These are phyloP conservation scores for Sporothrix pallida DNA, from an alignment of 2,329 filamentous ascomycete species.

Conservation along the genomic window DNA sequence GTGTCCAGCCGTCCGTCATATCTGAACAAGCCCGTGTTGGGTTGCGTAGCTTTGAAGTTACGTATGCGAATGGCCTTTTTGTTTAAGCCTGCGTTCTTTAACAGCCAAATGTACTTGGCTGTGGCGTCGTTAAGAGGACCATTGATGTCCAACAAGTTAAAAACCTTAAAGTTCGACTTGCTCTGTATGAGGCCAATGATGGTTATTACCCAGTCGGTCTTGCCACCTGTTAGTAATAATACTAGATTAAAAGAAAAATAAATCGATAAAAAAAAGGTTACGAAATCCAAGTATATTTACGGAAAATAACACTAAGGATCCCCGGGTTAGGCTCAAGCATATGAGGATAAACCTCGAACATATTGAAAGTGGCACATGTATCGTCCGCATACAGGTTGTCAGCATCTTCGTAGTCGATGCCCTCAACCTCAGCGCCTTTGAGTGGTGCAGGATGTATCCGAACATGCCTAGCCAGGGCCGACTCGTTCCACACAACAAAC, in stretches of 20 bases:
- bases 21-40: too few species aligned
- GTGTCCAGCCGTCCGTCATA: too few species aligned
- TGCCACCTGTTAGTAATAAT: conserved; percentile 50
- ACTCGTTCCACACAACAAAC: conserved; percentile 26
- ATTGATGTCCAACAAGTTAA: conserved; percentile 57
- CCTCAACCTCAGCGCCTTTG: too few species aligned
- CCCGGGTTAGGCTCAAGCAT: conserved; percentile 34
- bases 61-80: conserved; percentile 39
- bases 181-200: conserved; percentile 47
- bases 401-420: too few species aligned
- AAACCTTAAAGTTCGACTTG: conserved; percentile 44
- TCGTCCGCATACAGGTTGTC: too few species aligned
- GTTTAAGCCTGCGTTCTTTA: conserved; percentile 46
- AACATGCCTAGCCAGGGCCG: conserved; percentile 42
- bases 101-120: conserved; percentile 49
- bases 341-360: conserved; percentile 40
- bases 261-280: too few species aligned
- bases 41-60: too few species aligned
- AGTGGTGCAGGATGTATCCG: conserved; percentile 54
- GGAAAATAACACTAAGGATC: conserved; percentile 35
- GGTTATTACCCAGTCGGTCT: conserved; percentile 55
- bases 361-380: too few species aligned
- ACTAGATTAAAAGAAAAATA: too few species aligned
- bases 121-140: conserved; percentile 55
- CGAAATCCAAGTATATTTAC: conserved; percentile 44